Evolutionary conservation across 1,284 basidiomycete species (phyloP).

Genomic region (Anthracocystis setariae): DNA sequence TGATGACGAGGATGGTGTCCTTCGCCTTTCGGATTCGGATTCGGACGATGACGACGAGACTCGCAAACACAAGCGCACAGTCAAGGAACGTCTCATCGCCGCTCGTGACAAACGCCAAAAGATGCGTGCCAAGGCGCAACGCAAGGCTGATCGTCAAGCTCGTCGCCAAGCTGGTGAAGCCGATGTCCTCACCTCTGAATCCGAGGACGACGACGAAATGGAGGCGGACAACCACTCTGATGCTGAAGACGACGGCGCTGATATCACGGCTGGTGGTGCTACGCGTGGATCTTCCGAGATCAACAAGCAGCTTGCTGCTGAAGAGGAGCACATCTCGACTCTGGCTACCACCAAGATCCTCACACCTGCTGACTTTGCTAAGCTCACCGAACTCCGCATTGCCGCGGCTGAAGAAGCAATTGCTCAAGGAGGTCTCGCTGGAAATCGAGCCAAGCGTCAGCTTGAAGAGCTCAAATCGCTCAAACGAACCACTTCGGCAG

Average conservation of each 20-base stretch:
- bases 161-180: conserved; percentile 58
- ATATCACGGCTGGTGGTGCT: conserved; percentile 11
- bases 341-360: conserved; percentile 87
- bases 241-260: conserved; percentile 39
- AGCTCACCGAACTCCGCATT: conserved; percentile 88
- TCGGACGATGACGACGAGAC: conserved; percentile 79
- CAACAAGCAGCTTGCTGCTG: conserved; percentile 20
- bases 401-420: conserved; percentile 77
- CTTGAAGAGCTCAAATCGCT: conserved; percentile 75
- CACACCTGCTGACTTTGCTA: conserved; percentile 94
- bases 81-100: conserved; percentile 39
- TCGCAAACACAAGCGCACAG: conserved; percentile 37
- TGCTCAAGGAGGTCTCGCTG: conserved; percentile 50
- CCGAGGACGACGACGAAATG: conserved; percentile 56
- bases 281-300: conserved; percentile 2
- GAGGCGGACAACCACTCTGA: conserved; percentile 72
- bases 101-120: conserved; percentile 52
- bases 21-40: conserved; percentile 74
- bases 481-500: conserved; percentile 70
- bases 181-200: conserved; percentile 60
- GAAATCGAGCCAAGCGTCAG: conserved; percentile 55
- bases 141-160: conserved; percentile 64
- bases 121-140: conserved; percentile 47
- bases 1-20: conserved; percentile 74
- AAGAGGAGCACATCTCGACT: conserved; percentile 53